phyloP scores from a whole-genome alignment of 345 rosid genomes.

The Brassica incana region DNA sequence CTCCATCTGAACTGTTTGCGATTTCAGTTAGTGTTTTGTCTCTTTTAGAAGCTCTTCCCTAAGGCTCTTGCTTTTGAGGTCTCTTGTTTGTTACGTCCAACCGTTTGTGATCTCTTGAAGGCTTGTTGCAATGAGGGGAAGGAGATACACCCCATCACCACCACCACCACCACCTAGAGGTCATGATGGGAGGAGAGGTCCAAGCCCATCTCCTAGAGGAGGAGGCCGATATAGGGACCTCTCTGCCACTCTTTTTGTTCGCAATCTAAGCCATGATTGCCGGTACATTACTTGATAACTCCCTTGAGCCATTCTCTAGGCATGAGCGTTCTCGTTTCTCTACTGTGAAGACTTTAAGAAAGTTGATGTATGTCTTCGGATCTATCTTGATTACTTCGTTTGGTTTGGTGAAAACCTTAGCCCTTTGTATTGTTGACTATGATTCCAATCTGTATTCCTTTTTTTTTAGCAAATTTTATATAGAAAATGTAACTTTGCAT shows the following conservation, averaged over 20 bases:
- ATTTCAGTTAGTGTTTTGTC: too few species aligned
- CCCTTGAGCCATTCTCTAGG: not conserved
- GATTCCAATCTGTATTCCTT: too few species aligned
- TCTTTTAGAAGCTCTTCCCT: too few species aligned
- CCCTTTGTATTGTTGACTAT: conserved; percentile 49
- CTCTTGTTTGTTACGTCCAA: not conserved
- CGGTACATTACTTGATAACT: conserved; percentile 45
- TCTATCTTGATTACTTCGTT: too few species aligned
- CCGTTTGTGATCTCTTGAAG: not conserved
- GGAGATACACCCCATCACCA: conserved; percentile 78
- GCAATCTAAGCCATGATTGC: conserved; percentile 92
- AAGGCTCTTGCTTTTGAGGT: not conserved
- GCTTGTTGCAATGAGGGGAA: conserved; percentile 63
- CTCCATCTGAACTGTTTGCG: not conserved
- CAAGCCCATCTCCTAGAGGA: conserved; percentile 63
- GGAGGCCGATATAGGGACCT: conserved; percentile 60
- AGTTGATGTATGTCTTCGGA: too few species aligned
- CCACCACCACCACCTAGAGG: conserved; percentile 51
- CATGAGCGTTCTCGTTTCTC: not conserved
- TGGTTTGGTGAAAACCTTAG: conserved; percentile 86
- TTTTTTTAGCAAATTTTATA: too few species aligned
- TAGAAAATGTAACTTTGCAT: conserved; percentile 27
- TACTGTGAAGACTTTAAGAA: conserved; percentile 79
- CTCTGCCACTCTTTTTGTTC: conserved; percentile 90
- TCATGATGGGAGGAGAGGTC: conserved; percentile 70